Conservation (phyloP, 441 rosid species). For the Hura crepitans region DNA sequence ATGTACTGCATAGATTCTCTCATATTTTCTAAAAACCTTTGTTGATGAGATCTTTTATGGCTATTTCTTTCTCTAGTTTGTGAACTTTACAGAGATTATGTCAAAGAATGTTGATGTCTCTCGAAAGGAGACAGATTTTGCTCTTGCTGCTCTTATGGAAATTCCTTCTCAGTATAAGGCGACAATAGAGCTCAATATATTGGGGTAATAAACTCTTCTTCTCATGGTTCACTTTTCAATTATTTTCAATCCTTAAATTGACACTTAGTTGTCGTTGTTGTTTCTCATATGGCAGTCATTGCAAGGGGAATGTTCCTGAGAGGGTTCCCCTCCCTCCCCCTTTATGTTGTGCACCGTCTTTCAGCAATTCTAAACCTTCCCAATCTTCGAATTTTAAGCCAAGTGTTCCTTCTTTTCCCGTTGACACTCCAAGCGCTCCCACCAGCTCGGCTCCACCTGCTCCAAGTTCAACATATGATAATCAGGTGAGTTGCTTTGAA, state of each 20-base stretch:
- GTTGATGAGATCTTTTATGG: not conserved
- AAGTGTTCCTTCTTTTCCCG: slow-evolving; percentile 30
- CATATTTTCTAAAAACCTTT: slow-evolving; percentile 5
- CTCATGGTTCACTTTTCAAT: not conserved
- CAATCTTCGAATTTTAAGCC: slow-evolving; percentile 46
- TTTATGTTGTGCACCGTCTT: slow-evolving; percentile 37
- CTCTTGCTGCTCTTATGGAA: slow-evolving; percentile 95
- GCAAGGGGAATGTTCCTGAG: slow-evolving; percentile 48
- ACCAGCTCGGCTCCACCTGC: slow-evolving; percentile 46
- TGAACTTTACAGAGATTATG: slow-evolving; percentile 87
- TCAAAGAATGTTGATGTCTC: slow-evolving; percentile 47
- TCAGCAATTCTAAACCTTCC: slow-evolving; percentile 40
- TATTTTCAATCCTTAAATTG: not conserved
- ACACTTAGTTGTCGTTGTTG: not conserved
- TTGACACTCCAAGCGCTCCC: slow-evolving; percentile 31
- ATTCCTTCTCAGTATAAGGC: slow-evolving; percentile 93
- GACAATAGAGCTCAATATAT: slow-evolving; percentile 64
- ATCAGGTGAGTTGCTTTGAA: slow-evolving; percentile 44
- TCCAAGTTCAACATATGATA: slow-evolving; percentile 36
- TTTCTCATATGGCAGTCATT: slow-evolving; percentile 30
- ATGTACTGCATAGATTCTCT: not conserved
- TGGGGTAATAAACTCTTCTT: slow-evolving; percentile 55
- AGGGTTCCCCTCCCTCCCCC: slow-evolving; percentile 89
- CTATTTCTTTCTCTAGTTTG: slow-evolving; percentile 53
- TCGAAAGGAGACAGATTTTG: slow-evolving; percentile 79